A percentile compares a stretch with the other conserved stretches of the same genome.
Conservation (phyloP, 495 filamentous ascomycete species). For the Penicillium riverlandense region DNA sequence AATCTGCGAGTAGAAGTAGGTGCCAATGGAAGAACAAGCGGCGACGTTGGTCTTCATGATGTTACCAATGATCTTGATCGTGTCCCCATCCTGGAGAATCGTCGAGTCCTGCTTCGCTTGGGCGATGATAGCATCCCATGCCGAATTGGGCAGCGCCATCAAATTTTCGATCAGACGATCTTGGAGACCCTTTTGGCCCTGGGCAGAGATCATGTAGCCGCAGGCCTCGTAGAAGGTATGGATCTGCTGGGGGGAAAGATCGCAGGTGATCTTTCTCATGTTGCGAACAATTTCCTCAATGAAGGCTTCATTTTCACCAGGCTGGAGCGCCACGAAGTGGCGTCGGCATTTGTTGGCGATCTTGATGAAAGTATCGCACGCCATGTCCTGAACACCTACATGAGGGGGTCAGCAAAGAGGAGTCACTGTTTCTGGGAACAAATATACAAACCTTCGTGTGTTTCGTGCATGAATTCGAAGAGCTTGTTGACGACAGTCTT, state of each 20-base stretch:
- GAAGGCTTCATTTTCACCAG: conserved; percentile 90
- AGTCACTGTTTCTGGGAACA: neutral
- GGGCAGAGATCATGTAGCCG: conserved; percentile 97
- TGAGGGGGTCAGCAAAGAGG: conserved; percentile 19
- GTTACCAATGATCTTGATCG: conserved; percentile 96
- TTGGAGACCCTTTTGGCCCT: conserved; percentile 85
- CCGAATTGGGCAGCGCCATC: conserved; percentile 86
- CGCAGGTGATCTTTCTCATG: conserved; percentile 88
- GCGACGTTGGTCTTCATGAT: conserved; percentile 99
- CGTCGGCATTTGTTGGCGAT: conserved; percentile 97
- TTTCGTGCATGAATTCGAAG: conserved; percentile 99
- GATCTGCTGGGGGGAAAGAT: conserved; percentile 91
- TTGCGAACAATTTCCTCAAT: conserved; percentile 98
- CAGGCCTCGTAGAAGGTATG: conserved; percentile 99
- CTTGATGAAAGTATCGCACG: conserved; percentile 99
- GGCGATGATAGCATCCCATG: conserved; percentile 91
- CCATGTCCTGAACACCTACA: conserved; percentile 96
- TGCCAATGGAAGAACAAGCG: conserved; percentile 89
- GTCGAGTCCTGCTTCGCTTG: conserved; percentile 72
- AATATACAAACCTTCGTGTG: conserved; percentile 71
- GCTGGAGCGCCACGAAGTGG: conserved; percentile 94
- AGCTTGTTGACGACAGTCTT: conserved; percentile 99
- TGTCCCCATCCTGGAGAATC: conserved; percentile 82
- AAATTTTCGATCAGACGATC: conserved; percentile 86
- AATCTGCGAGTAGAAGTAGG: conserved; percentile 98